A percentile compares a stretch with the other conserved stretches of the same genome.
These are phyloP conservation scores for Sugiyamaella floridensis DNA, from an alignment of 805 yeast species.

Conservation along the genomic window DNA sequence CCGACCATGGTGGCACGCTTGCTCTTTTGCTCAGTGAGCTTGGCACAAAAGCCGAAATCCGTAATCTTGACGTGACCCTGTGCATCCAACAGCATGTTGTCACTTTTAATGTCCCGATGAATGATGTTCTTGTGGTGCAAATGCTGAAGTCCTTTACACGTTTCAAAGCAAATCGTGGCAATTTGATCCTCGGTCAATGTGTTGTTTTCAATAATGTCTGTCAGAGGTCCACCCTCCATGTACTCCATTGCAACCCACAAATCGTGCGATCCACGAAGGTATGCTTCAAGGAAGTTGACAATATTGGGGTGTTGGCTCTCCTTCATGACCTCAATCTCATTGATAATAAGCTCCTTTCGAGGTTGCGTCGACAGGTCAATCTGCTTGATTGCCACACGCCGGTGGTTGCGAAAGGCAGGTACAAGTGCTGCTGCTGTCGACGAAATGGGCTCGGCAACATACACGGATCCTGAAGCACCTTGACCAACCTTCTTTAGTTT, in stretches of 20 bases:
- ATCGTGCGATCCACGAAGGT: constrained; percentile 48
- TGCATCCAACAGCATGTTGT: constrained; percentile 76
- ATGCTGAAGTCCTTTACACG: constrained; percentile 77
- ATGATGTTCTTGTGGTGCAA: constrained; percentile 88
- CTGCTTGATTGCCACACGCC: constrained; percentile 85
- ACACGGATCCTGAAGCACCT: constrained; percentile 98
- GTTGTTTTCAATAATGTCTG: constrained; percentile 89
- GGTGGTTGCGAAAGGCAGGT: constrained; percentile 25
- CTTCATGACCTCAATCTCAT: constrained; percentile 93
- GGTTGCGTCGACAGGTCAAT: constrained; percentile 95
- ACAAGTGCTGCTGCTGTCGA: constrained; percentile 13
- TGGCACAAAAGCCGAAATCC: constrained; percentile 96
- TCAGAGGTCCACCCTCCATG: constrained; percentile 97
- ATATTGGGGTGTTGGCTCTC: constrained; percentile 85
- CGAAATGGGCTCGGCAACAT: constrained; percentile 63
- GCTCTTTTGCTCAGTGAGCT: constrained; percentile 68
- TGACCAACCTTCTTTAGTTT: constrained; percentile 80
- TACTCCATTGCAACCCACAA: constrained; percentile 98
- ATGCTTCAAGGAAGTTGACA: constrained; percentile 89
- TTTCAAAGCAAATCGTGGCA: constrained; percentile 90
- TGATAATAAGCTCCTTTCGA: constrained; percentile 87
- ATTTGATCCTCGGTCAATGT: constrained; percentile 91
- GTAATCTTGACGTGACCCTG: constrained; percentile 89
- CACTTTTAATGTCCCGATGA: constrained; percentile 94
- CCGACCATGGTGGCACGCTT: constrained; percentile 99